phyloP scores from a whole-genome alignment of 2,329 filamentous ascomycete genomes.

The Clarireedia hainanense region DNA sequence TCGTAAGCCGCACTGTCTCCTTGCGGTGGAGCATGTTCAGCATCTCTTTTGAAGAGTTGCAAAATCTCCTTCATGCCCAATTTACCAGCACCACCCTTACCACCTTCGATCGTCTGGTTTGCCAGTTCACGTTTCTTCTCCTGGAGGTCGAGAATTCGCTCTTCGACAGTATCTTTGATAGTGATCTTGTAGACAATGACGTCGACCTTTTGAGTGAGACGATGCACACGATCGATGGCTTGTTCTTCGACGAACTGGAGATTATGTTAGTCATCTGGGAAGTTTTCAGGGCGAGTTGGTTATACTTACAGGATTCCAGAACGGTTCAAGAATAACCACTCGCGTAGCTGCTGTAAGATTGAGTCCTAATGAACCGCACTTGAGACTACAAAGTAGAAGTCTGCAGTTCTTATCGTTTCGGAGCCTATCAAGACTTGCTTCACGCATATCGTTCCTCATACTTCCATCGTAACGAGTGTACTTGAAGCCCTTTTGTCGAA shows the following conservation, averaged over 20 bases:
- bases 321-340: constrained; percentile 92
- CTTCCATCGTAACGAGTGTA: constrained; percentile 89
- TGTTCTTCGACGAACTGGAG: constrained; percentile 89
- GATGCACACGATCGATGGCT: constrained; percentile 95
- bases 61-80: constrained; percentile 90
- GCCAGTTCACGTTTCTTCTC: constrained; percentile 88
- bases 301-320: constrained; percentile 71
- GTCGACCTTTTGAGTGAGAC: constrained; percentile 92
- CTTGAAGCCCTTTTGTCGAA: constrained; percentile 63
- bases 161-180: constrained; percentile 79
- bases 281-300: neutral
- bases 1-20: constrained; percentile 15
- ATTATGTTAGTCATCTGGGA: neutral
- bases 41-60: constrained; percentile 57
- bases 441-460: constrained; percentile 89
- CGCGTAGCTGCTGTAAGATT: constrained; percentile 91
- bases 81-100: constrained; percentile 68
- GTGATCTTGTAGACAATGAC: constrained; percentile 94
- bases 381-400: constrained; percentile 84
- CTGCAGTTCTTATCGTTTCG: constrained; percentile 68
- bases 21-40: constrained; percentile 21
- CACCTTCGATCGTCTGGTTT: constrained; percentile 81
- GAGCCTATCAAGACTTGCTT: constrained; percentile 73
- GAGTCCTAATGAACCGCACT: constrained; percentile 85
- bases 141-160: constrained; percentile 88